phyloP scores from a whole-genome alignment of 106 monocot species.

The Dendrobium officinale region DNA sequence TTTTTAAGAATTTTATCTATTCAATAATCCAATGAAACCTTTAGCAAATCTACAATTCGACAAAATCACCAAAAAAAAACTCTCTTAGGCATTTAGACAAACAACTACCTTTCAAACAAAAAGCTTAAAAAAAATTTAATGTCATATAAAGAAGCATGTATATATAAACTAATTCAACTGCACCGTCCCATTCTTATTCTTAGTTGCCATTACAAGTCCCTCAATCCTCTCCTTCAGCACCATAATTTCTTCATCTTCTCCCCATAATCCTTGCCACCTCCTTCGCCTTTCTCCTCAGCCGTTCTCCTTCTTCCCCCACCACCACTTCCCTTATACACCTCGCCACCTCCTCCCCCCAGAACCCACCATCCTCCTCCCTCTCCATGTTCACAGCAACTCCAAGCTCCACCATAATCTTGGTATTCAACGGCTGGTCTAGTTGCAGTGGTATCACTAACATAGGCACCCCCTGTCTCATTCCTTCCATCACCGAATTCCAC shows the following conservation, averaged over 20 bases:
- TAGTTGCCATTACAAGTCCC: not conserved
- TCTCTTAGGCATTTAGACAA: too few species aligned
- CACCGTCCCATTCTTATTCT: not conserved
- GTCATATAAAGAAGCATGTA: too few species aligned
- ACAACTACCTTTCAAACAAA: too few species aligned
- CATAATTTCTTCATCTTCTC: slow-evolving; percentile 14
- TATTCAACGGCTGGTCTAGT: slow-evolving; percentile 51
- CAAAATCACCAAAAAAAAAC: too few species aligned
- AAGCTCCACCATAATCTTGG: slow-evolving; percentile 32
- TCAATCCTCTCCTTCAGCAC: not conserved
- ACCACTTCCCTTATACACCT: slow-evolving; percentile 14
- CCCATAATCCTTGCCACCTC: slow-evolving; percentile 27
- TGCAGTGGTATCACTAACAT: slow-evolving; percentile 50
- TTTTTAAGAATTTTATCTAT: too few species aligned
- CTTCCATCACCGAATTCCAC: slow-evolving; percentile 57
- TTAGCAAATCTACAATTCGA: too few species aligned
- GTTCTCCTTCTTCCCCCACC: slow-evolving; percentile 14
- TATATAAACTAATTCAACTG: too few species aligned
- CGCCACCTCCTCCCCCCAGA: slow-evolving; percentile 33
- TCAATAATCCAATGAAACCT: too few species aligned
- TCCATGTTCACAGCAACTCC: slow-evolving; percentile 30
- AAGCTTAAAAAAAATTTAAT: too few species aligned
- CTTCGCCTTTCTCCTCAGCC: slow-evolving; percentile 24
- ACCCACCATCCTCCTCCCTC: slow-evolving; percentile 10
- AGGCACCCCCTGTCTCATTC: slow-evolving; percentile 29